Base-by-base conservation (phyloP, 108 stramenopile genomes). In the Nitzschia putrida region DNA sequence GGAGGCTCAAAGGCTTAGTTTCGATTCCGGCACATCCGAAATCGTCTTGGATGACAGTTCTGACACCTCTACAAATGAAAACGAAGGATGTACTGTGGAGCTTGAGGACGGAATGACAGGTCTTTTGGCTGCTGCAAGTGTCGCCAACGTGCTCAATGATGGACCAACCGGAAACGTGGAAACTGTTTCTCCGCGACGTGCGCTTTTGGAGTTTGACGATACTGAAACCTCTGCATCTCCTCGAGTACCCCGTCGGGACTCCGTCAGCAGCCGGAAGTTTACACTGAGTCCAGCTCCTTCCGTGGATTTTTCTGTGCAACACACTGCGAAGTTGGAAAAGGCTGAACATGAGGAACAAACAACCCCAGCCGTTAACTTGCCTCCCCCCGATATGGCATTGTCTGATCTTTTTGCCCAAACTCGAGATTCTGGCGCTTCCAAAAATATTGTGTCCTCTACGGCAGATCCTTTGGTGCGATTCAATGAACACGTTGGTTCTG, bases 21-120 rank as follows among this genome's bases (percentile, higher is more conserved):
- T 55, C 44, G 37, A 53, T 57, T 21, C 58, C 44, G 21, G 53
- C 0, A 11, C 52, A 7, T 11, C 52, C 18, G 52, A 66, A 34
- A 24, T 21, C 14, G 45, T 20, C n/a, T 9, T 39, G 25, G 66
- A 68, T 11, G 73, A 71, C 34, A 63, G 42, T 13, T 52, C 66
- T 37, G 78, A 73, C 6, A 53, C 25, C 3, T 18, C n/a, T 39
- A 53, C 37, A 56, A 56, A 66, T 21, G 26, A 58, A 6, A 57
- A 66, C 20, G 73, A 74, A 43, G 74, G 69, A 22, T 39, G 40
- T 8, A 81, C 80, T 18, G 71, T 81, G 7, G 75, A 72, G 26
- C 77, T 82, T 7, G 76, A 82, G 39, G 53, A 44, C 13, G 61
- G 63, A 21, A 82, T 78, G 68, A 69, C 60, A 29, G 42, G 39